A percentile compares a stretch with the other conserved stretches of the same genome.
Conservation (phyloP, 2,329 filamentous ascomycete genomes). For the Calycina marina region DNA sequence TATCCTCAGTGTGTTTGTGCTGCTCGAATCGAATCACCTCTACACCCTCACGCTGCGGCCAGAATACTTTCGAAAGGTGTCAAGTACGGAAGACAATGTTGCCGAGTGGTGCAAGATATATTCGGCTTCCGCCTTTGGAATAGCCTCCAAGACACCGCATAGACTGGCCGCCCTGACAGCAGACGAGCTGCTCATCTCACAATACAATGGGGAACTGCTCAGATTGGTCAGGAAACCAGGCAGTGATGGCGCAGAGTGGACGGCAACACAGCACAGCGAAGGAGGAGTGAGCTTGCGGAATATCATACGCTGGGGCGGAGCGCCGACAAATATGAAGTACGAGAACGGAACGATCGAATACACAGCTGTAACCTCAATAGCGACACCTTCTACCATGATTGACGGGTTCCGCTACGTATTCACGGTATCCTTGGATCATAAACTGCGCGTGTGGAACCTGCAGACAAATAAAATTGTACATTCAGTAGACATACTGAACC, state of each 20-base stretch:
- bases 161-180: slow-evolving; percentile 61
- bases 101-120: slow-evolving; percentile 64
- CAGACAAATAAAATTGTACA: slow-evolving; percentile 64
- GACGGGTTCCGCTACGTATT: slow-evolving; percentile 44
- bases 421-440: slow-evolving; percentile 80
- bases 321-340: slow-evolving; percentile 43
- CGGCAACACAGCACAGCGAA: slow-evolving; percentile 58
- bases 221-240: slow-evolving; percentile 47
- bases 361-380: slow-evolving; percentile 49
- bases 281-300: slow-evolving; percentile 58
- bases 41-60: slow-evolving; percentile 74
- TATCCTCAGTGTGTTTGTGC: slow-evolving; percentile 61
- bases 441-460: slow-evolving; percentile 78
- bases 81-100: slow-evolving; percentile 58
- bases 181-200: slow-evolving; percentile 62
- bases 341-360: slow-evolving; percentile 51
- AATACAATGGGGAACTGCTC: slow-evolving; percentile 66
- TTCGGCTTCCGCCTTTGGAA: slow-evolving; percentile 43
- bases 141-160: slow-evolving; percentile 68
- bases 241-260: slow-evolving; percentile 41
- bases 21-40: slow-evolving; percentile 66
- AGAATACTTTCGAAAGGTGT: slow-evolving; percentile 62
- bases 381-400: slow-evolving; percentile 32
- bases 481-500: slow-evolving; percentile 63
- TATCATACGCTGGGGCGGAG: slow-evolving; percentile 50